phyloP scores from a whole-genome alignment of 345 rosid genomes.

The Salix udensis region DNA sequence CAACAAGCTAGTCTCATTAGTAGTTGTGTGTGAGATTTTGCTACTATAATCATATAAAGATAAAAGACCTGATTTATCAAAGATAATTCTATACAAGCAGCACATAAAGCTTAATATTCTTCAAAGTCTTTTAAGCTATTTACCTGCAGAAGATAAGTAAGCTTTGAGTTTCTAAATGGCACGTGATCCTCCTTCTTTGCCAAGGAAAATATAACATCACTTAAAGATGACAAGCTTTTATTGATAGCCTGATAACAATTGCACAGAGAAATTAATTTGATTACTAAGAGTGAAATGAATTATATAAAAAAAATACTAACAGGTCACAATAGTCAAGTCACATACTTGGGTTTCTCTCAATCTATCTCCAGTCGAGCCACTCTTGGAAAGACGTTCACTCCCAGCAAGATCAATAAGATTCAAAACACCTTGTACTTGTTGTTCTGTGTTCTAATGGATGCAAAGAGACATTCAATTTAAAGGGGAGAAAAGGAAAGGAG shows the following conservation, averaged over 20 bases:
- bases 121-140: neutral
- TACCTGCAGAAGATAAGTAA: slow-evolving; percentile 98
- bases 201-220: slow-evolving; percentile 86
- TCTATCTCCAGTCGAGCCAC: slow-evolving; percentile 95
- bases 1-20: neutral
- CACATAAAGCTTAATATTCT: neutral
- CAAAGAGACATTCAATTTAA: slow-evolving; percentile 5
- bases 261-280: neutral
- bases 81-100: neutral
- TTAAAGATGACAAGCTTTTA: slow-evolving; percentile 81
- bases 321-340: neutral
- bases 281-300: neutral
- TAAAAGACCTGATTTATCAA: neutral
- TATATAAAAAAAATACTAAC: slow-evolving; percentile 1
- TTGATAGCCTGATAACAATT: slow-evolving; percentile 71
- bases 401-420: slow-evolving; percentile 99
- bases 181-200: slow-evolving; percentile 94
- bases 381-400: slow-evolving; percentile 93
- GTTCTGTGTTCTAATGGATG: slow-evolving; percentile 72
- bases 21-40: neutral
- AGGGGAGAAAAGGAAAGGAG: neutral
- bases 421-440: slow-evolving; percentile 90
- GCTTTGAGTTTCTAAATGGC: slow-evolving; percentile 91
- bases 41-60: neutral
- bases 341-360: slow-evolving; percentile 90